Conservation (phyloP, 2,329 filamentous ascomycete species). For the Colletotrichum scovillei region DNA sequence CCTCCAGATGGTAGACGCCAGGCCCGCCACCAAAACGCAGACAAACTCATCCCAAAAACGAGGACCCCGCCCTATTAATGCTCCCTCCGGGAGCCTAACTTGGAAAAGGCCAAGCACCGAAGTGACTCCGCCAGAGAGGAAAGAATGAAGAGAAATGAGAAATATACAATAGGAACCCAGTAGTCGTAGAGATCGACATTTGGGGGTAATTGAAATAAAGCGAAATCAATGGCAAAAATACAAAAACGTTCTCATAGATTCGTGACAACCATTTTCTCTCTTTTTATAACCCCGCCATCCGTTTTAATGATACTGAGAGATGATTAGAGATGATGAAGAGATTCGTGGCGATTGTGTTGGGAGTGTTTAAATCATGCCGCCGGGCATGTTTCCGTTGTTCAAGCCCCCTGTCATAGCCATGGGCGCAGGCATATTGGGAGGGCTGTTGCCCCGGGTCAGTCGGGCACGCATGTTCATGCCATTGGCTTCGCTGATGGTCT, state of each 20-base stretch:
- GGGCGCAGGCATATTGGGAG: constrained; percentile 41
- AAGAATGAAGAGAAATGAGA: constrained; percentile 10
- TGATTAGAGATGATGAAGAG: constrained; percentile 2
- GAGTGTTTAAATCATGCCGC: constrained; percentile 58
- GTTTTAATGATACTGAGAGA: constrained; percentile 4
- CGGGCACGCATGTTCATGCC: constrained; percentile 45
- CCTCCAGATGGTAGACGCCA: constrained; percentile 32
- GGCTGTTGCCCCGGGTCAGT: constrained; percentile 40
- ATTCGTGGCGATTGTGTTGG: not conserved
- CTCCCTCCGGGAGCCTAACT: constrained; percentile 31
- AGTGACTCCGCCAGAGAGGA: not conserved
- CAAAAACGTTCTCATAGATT: constrained; percentile 32
- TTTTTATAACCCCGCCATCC: constrained; percentile 6
- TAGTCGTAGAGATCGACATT: not conserved
- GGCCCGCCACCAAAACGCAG: constrained; percentile 21
- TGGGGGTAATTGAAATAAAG: constrained; percentile 3
- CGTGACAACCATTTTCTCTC: constrained; percentile 29
- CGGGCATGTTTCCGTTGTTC: constrained; percentile 46
- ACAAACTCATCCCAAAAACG: not conserved
- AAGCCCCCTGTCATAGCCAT: constrained; percentile 43
- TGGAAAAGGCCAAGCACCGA: not conserved
- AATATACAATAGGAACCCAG: constrained; percentile 26
- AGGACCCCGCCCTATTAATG: constrained; percentile 26
- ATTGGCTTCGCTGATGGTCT: constrained; percentile 54
- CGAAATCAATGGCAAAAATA: constrained; percentile 5